phyloP scores from a whole-genome alignment of 805 yeast genomes.

The Cyberlindnera japonica region DNA sequence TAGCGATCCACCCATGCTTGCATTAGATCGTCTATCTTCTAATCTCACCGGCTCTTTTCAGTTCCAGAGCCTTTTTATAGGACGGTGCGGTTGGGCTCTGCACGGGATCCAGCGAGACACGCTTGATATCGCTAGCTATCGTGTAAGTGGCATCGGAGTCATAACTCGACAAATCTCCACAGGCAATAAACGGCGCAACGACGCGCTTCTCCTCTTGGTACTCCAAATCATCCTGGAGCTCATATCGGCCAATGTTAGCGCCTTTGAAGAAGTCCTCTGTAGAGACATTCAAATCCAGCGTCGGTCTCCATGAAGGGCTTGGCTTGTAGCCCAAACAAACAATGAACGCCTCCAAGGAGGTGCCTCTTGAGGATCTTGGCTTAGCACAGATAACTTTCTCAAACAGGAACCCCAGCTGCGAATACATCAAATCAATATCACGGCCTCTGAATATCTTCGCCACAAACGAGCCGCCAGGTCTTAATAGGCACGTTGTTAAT shows the following conservation, averaged over 20 bases:
- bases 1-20: too few relatives aligned
- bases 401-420: slow-evolving; percentile 85
- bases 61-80: slow-evolving; percentile 84
- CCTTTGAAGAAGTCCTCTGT: slow-evolving; percentile 83
- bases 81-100: slow-evolving; percentile 98
- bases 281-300: slow-evolving; percentile 48
- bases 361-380: slow-evolving; percentile 92
- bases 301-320: slow-evolving; percentile 79
- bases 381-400: slow-evolving; percentile 91
- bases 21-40: slow-evolving; percentile 25
- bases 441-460: slow-evolving; percentile 97
- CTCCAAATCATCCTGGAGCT: slow-evolving; percentile 43
- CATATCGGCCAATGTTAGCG: slow-evolving; percentile 51
- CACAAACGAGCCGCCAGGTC: slow-evolving; percentile 89
- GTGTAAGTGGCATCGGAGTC: slow-evolving; percentile 96
- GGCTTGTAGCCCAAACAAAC: slow-evolving; percentile 90
- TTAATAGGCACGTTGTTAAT: slow-evolving; percentile 81
- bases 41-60: slow-evolving; percentile 72
- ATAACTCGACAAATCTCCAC: slow-evolving; percentile 84
- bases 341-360: slow-evolving; percentile 89
- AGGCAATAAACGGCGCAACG: slow-evolving; percentile 90
- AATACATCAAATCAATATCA: slow-evolving; percentile 88
- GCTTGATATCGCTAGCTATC: slow-evolving; percentile 30
- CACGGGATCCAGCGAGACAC: slow-evolving; percentile 76
- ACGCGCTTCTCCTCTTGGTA: slow-evolving; percentile 58